Conservation (phyloP, 108 stramenopile genomes). For the Stephanodiscus triporus region DNA sequence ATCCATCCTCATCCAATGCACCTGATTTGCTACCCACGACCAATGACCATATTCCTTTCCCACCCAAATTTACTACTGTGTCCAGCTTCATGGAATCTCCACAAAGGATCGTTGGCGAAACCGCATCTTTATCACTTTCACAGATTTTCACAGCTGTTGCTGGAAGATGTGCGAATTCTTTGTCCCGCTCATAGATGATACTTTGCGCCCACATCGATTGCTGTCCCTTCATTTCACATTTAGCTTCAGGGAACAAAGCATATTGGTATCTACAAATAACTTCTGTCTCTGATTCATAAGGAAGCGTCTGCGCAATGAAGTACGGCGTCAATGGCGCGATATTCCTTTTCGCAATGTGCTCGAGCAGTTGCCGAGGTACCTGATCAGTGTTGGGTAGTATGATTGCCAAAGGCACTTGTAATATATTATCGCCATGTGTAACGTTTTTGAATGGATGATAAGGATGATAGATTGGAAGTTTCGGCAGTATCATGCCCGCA, state of each 20-base stretch:
- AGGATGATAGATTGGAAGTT: slow-evolving; percentile 30
- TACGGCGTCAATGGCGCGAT: slow-evolving; percentile 1
- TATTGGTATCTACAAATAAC: slow-evolving; percentile 36
- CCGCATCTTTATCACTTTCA: slow-evolving; percentile 23
- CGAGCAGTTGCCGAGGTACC: slow-evolving; percentile 13
- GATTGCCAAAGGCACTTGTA: slow-evolving; percentile 33
- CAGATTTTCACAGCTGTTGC: slow-evolving; percentile 26
- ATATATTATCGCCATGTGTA: slow-evolving; percentile 9
- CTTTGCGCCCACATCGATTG: slow-evolving; percentile 37
- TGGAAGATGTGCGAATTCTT: background rate
- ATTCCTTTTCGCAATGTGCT: slow-evolving; percentile 13
- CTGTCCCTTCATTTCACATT: slow-evolving; percentile 29
- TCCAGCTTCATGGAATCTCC: slow-evolving; percentile 22
- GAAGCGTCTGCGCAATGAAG: slow-evolving; percentile 30
- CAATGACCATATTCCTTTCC: slow-evolving; percentile 23
- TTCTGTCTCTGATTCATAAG: slow-evolving; percentile 20
- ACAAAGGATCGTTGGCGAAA: slow-evolving; percentile 32
- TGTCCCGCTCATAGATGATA: slow-evolving; percentile 20
- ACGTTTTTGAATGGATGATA: slow-evolving; percentile 35
- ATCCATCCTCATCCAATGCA: slow-evolving; percentile 3
- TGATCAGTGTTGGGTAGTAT: slow-evolving; percentile 6
- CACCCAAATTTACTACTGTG: slow-evolving; percentile 14
- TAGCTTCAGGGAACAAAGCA: slow-evolving; percentile 21
- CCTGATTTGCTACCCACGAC: slow-evolving; percentile 6
- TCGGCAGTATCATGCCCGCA: slow-evolving; percentile 24